phyloP scores from a whole-genome alignment of 805 yeast species.

The Candida schatavii region DNA sequence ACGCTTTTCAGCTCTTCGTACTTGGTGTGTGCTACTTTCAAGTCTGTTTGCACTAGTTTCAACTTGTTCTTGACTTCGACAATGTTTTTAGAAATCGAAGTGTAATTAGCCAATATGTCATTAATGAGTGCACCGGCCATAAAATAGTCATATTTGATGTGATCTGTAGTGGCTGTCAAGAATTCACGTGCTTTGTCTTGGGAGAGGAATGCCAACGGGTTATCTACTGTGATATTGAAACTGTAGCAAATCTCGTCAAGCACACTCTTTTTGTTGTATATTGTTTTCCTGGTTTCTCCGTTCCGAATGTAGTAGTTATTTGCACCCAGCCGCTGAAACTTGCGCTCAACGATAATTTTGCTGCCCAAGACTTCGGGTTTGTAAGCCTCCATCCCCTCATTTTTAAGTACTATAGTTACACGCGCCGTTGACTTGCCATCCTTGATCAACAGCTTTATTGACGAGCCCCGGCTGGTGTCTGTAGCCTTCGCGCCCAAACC shows the following conservation, averaged over 20 bases:
- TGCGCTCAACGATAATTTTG: slow-evolving; percentile 67
- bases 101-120: slow-evolving; percentile 58
- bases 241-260: slow-evolving; percentile 66
- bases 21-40: slow-evolving; percentile 22
- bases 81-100: slow-evolving; percentile 25
- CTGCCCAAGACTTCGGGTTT: slow-evolving; percentile 65
- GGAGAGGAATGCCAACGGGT: slow-evolving; percentile 88
- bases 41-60: slow-evolving; percentile 21
- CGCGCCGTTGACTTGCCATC: slow-evolving; percentile 73
- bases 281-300: slow-evolving; percentile 42
- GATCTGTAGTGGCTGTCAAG: slow-evolving; percentile 70
- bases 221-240: slow-evolving; percentile 77
- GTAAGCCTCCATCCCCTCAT: slow-evolving; percentile 65
- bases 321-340: slow-evolving; percentile 51
- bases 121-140: slow-evolving; percentile 77
- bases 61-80: slow-evolving; percentile 27
- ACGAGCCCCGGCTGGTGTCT: slow-evolving; percentile 80
- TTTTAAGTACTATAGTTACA: slow-evolving; percentile 61
- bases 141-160: slow-evolving; percentile 69
- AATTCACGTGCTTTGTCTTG: slow-evolving; percentile 94
- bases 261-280: slow-evolving; percentile 61
- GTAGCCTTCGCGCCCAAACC: slow-evolving; percentile 88
- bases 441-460: slow-evolving; percentile 66
- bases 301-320: slow-evolving; percentile 53
- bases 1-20: slow-evolving; percentile 27